phyloP scores from a whole-genome alignment of 75 land plant species.

The Pinus tabuliformis region DNA sequence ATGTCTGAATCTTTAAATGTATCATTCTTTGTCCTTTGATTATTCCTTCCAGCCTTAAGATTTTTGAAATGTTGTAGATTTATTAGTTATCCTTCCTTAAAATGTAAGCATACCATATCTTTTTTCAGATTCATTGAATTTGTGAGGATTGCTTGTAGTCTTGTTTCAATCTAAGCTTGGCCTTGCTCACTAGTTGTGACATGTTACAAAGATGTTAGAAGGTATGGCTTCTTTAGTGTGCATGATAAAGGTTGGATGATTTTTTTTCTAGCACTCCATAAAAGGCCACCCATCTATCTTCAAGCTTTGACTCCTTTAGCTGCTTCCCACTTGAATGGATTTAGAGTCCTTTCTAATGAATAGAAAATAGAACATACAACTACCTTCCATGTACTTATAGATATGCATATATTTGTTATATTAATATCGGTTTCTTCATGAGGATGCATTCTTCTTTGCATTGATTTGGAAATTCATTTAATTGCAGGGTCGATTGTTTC shows the following conservation, averaged over 20 bases:
- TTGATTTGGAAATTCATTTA: background rate
- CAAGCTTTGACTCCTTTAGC: background rate
- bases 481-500: slow-evolving; percentile 76
- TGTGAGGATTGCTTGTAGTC: background rate
- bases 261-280: background rate
- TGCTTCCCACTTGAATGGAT: background rate
- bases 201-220: background rate
- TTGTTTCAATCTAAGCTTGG: background rate
- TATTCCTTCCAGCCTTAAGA: background rate
- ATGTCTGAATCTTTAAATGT: background rate
- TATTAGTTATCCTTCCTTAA: background rate
- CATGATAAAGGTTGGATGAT: too few species aligned
- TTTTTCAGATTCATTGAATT: background rate
- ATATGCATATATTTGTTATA: background rate
- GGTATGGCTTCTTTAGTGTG: background rate
- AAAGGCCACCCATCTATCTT: background rate
- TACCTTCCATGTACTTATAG: background rate
- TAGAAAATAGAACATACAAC: background rate
- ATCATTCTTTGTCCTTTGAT: background rate
- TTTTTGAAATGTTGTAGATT: background rate
- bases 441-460: background rate
- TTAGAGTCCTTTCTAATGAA: background rate
- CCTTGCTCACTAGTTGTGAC: background rate
- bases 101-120: background rate
- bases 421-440: background rate